These are phyloP conservation scores for Pseudoneurospora amorphoporcata DNA, from an alignment of 495 filamentous ascomycete genomes.

Conservation along the genomic window DNA sequence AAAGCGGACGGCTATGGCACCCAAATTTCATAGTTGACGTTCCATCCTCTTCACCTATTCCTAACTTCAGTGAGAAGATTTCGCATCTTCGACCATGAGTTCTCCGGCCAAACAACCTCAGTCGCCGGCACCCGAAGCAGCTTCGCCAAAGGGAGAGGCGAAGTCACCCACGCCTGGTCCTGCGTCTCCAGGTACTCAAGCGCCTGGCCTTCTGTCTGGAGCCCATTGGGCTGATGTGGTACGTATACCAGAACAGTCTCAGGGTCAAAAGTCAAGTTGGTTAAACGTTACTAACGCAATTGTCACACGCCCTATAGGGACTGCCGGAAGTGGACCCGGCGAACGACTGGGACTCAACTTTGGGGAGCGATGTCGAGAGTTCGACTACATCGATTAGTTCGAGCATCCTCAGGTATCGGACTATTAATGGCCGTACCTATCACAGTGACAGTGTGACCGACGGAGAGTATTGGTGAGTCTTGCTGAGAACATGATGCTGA, in stretches of 20 bases:
- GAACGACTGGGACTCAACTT: conserved; percentile 28
- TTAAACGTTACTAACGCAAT: not conserved
- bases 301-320: not conserved
- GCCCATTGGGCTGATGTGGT: conserved; percentile 6
- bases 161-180: not conserved
- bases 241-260: not conserved
- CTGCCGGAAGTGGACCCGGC: not conserved
- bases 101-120: not conserved
- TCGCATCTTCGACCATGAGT: not conserved
- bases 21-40: too few relatives aligned
- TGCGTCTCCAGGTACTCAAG: not conserved
- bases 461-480: conserved; percentile 17
- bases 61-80: not conserved
- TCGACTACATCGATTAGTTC: conserved; percentile 15
- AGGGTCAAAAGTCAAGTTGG: not conserved
- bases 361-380: conserved; percentile 18
- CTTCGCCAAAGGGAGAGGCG: not conserved
- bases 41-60: not conserved
- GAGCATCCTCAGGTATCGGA: conserved; percentile 35
- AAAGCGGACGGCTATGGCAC: too few relatives aligned
- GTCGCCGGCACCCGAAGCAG: not conserved
- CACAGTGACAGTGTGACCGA: conserved; percentile 24
- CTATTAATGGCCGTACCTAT: conserved; percentile 28
- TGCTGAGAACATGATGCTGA: not conserved
- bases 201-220: not conserved